Evolutionary conservation across 257 asterid genomes (phyloP).

Genomic region (Voacanga thouarsii): DNA sequence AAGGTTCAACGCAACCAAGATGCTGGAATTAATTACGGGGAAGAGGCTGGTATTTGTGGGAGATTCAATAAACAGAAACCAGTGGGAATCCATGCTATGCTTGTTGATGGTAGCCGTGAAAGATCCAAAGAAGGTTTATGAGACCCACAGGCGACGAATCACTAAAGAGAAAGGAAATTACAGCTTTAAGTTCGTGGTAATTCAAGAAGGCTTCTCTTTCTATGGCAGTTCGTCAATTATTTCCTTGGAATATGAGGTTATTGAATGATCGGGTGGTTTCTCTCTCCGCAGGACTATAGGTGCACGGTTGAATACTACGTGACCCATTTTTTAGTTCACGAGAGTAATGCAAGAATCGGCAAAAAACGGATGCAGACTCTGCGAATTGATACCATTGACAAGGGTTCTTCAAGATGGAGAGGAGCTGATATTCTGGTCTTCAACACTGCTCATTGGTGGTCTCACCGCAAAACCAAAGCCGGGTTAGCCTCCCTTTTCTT

Average conservation of each 20-base stretch:
- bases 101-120: conserved; percentile 66
- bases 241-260: background rate
- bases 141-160: conserved; percentile 75
- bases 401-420: conserved; percentile 85
- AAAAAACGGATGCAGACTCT: conserved; percentile 62
- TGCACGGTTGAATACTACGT: conserved; percentile 84
- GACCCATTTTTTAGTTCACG: conserved; percentile 77
- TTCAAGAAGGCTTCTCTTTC: background rate
- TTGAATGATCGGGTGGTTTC: background rate
- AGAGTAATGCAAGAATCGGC: conserved; percentile 77
- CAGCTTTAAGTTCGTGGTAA: conserved; percentile 84
- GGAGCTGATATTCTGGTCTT: conserved; percentile 84
- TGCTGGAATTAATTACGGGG: conserved; percentile 78
- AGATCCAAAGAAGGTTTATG: conserved; percentile 79
- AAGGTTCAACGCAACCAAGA: conserved; percentile 76
- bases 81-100: conserved; percentile 96
- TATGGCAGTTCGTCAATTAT: background rate
- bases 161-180: conserved; percentile 79
- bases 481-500: conserved; percentile 46
- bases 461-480: conserved; percentile 75
- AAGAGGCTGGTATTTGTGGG: conserved; percentile 91
- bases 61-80: conserved; percentile 85
- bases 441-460: conserved; percentile 99
- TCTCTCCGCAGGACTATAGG: conserved; percentile 59
- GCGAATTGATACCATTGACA: conserved; percentile 77